Base-by-base conservation (phyloP, 768 basidiomycete genomes). In the Agaricus blazei region DNA sequence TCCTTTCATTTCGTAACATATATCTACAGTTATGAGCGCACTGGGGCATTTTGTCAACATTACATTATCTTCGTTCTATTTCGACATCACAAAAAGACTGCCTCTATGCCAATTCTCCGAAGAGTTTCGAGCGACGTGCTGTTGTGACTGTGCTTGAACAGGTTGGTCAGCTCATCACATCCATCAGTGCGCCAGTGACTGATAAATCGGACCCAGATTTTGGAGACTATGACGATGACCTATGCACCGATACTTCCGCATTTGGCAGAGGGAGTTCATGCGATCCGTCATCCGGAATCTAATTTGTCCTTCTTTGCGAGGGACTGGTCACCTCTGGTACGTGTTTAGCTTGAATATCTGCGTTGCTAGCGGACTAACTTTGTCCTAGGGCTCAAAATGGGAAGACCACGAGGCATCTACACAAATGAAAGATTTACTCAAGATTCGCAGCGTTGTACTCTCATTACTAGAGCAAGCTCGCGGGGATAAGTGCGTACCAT, bases 241-340 rank as follows among this genome's bases (percentile, higher is more conserved):
- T 73, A 94, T 45, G 90, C 92, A 0, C 96, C 96, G 0, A 84
- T 98, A 27, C 74, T 92, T 2, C 96, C 96, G 8, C 90, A 96
- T 64, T 79, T 97, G 4, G 89, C 92, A 0, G 94, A 97, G 69
- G 96, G 98, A 68, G 82, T 95, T 53, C 79, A 90, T 61, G 75
- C 79, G 28, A 70, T 74, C 24, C 60, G 67, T 66, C 66, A 70
- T 46, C 61, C 64, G 4, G 65, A 73, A 38, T 46, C 52, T 29
- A 65, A 60, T 0, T 66, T 65, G 0, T 94, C 91, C 0, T 77
- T 90, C n/a, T 96, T 94, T 63, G 72, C 74, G 58, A 75, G 72
- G 3, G 72, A 70, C n/a, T 96, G 93, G 93, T 64, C 61, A 43
- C 78, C 82, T 24, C 63, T 90, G 57, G 93, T 92, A 62, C 34